Evolutionary conservation across 1,284 basidiomycete genomes (phyloP).

Genomic region (Ganoderma sp.): DNA sequence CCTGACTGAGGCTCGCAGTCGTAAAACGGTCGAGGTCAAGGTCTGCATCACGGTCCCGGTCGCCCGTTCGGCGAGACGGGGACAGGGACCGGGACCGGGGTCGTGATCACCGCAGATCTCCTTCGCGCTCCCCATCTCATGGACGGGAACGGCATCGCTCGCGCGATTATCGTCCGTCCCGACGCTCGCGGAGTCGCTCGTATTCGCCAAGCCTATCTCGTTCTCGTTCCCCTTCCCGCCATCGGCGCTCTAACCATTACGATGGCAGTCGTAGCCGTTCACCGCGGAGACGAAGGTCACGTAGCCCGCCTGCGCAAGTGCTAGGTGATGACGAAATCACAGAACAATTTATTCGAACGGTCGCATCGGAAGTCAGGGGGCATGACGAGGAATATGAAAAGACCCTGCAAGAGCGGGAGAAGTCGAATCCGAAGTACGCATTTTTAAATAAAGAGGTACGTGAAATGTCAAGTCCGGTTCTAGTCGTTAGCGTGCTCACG

Average conservation of each 20-base stretch:
- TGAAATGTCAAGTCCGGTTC: conserved; percentile 11
- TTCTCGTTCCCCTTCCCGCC: conserved; percentile 49
- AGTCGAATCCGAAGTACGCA: conserved; percentile 79
- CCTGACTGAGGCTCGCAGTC: conserved; percentile 34
- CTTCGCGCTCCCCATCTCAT: conserved; percentile 56
- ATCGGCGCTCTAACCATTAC: conserved; percentile 41
- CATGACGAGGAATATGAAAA: conserved; percentile 83
- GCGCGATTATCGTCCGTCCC: conserved; percentile 46
- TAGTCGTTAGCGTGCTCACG: not conserved
- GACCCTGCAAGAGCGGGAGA: conserved; percentile 77
- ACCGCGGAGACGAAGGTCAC: conserved; percentile 47
- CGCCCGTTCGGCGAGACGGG: conserved; percentile 39
- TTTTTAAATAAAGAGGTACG: conserved; percentile 80
- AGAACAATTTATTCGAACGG: conserved; percentile 84
- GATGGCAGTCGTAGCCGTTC: conserved; percentile 53
- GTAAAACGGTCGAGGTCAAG: conserved; percentile 36
- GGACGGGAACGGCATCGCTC: conserved; percentile 47
- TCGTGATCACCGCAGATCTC: conserved; percentile 35
- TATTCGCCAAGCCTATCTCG: conserved; percentile 46
- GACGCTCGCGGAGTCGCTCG: conserved; percentile 49
- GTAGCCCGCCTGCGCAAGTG: conserved; percentile 39
- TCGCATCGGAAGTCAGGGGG: conserved; percentile 83
- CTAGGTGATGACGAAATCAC: conserved; percentile 72
- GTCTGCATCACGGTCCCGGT: conserved; percentile 32
- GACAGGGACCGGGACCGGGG: conserved; percentile 28